Evolutionary conservation across 768 basidiomycete species (phyloP), one percentile per base, ranked within the genome.

Genomic region (Boletus tomentosulus): DNA sequence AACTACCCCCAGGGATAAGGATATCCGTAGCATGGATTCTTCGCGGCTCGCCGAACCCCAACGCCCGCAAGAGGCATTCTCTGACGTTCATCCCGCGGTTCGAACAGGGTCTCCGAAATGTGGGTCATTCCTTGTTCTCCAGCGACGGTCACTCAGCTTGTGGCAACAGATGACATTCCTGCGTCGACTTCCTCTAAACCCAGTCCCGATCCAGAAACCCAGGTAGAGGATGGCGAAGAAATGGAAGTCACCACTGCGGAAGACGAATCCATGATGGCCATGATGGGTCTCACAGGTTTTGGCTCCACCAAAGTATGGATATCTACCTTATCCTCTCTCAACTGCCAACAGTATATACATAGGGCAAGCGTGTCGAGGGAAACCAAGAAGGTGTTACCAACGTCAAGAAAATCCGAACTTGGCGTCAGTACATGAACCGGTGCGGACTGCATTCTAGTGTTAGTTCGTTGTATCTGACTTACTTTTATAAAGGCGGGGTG

Each of bases 401-500:
- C 50, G 71, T 87, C 61, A 93, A 89, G 78, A 93, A 92, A 73
- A 82, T 81, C 53, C 77, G 92, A 56, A 95, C 92, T 25, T 96
- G 93, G 95, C 79, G 93, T 59, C 96, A 98, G 71, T 99, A 99
- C 71, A 99, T 99, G 96, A 98, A 98, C 70, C 82, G 93, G 84
- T 85, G 62, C 46, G 78, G 56, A 31, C 57, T n/a, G 12, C 28
- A 30, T 22, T 25, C 42, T 12, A 43, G 33, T 51, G 19, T 31
- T 37, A 48, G n/a, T 27, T 57, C 37, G 8, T 42, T 55, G 46
- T 50, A 42, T 57, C 28, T 62, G 27, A 58, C 53, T 53, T 54
- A 10, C 45, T 51, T 51, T 59, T 46, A 39, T 57, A 53, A 59
- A 87, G 89, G 48, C 86, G 87, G 57, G 91, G 92, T 58, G 89